Evolutionary conservation across 2,329 filamentous ascomycete species (phyloP), one percentile per base, ranked within the genome.

Genomic region (Epicoccum sorghinum): DNA sequence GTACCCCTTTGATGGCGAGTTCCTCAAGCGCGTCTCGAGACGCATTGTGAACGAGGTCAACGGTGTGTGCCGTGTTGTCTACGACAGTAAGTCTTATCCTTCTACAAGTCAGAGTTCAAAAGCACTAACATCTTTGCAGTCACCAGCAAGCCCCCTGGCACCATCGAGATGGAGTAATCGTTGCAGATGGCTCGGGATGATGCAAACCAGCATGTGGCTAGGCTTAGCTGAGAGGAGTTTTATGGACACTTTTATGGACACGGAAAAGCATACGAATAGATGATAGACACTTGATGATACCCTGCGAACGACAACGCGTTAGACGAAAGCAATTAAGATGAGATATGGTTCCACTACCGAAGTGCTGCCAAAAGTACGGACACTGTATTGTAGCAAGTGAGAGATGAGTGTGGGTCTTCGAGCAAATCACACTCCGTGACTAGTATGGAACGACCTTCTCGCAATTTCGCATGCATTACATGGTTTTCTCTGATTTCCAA

Each of bases 21-120:
- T 92, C 68, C 78, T 93, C 58, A 84, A 85, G 74, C 78, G 78
- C 55, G 86, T 92, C 29, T 82, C 82, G 40, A 83, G 80, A 12
- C 79, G 87, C 55, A 93, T 93, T 66, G 84, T 89, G 55, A 93
- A 91, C 67, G 86, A 91, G 75, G 88, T 92, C 1, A 80, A 88
- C 38, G 89, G 89, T 9, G 84, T 93, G 14, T 85, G 84, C 62
- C 79, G 89, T 33, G 89, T 93, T 33, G 79, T 85, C 12, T 91
- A 91, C 66, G 87, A 91, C 59, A 81, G 81, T 78, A 78, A 83
- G 75, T 81, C 61, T 47, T 47, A 30, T 27, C 8, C 24, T 13
- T 24, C 14, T 37, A 6, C 1, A 8, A 24, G 7, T 7, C 13
- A 7, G 7, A 3, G 2, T 42, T 67, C 10, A 4, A 39, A 10